A percentile compares a stretch with the other conserved stretches of the same genome.
These are phyloP conservation scores for Echites panduratus DNA, from an alignment of 257 asterid species.

Conservation along the genomic window DNA sequence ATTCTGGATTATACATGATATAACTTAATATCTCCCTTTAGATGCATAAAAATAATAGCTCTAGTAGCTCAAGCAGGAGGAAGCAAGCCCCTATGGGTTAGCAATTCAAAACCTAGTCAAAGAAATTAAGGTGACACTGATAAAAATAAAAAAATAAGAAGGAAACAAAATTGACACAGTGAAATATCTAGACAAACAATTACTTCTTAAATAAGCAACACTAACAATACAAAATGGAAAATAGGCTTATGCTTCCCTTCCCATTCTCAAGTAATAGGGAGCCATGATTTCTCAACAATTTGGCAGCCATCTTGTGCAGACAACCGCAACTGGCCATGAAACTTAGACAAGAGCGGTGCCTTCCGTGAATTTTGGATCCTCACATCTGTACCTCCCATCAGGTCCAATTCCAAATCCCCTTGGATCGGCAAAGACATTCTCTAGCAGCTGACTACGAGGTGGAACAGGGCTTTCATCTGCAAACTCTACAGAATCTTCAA, in stretches of 20 bases:
- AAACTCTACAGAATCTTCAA: conserved; percentile 90
- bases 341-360: conserved; percentile 88
- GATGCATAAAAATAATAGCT: neutral
- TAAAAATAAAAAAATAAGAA: neutral
- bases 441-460: conserved; percentile 75
- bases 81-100: neutral
- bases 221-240: conserved; percentile 13
- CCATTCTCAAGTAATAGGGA: conserved; percentile 22
- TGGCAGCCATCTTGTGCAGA: conserved; percentile 13
- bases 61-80: neutral
- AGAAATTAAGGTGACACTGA: neutral
- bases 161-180: conserved; percentile 4
- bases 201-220: conserved; percentile 23
- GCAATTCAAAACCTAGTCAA: neutral
- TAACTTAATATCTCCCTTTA: neutral
- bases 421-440: conserved; percentile 94
- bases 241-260: conserved; percentile 16
- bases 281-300: conserved; percentile 13
- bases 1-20: neutral
- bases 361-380: conserved; percentile 94
- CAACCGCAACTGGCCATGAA: conserved; percentile 7
- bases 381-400: conserved; percentile 92
- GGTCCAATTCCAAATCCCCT: conserved; percentile 92
- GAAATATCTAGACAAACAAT: conserved; percentile 20
- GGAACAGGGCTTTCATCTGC: conserved; percentile 88